Evolutionary conservation across 805 yeast genomes (phyloP), one percentile per base, ranked within the genome.

Genomic region (Metschnikowia chrysomelidarum): DNA sequence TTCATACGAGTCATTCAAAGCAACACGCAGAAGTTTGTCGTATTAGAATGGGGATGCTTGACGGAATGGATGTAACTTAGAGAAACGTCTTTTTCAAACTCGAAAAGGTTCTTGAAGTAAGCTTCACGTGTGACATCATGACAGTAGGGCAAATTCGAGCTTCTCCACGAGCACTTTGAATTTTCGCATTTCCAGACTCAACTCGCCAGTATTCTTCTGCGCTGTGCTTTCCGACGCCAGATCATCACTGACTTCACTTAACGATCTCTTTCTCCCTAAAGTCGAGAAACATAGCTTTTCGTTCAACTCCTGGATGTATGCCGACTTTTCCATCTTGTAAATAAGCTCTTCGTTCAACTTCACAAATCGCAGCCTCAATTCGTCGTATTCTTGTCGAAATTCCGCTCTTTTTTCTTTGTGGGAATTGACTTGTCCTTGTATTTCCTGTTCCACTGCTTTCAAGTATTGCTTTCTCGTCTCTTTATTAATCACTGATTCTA

Each of bases 311-410:
- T 38, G 25, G 21, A 67, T 40, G 30, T 63, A 67, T 25, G 43
- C 48, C 19, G 56, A 36, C 43, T 67, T 67, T 19, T 57, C 54
- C 24, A 40, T 37, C 33, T 60, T 54, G 40, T 62, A 62, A n/a
- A 32, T 34, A 15, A 62, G 25, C 7, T 45, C 37, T 9, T 44
- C 33, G 32, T 57, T 46, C 14, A 56, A 17, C 2, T 37, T 32
- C n/a, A 36, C 14, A 20, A 40, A 33, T 20, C 18, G 34, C 4
- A 13, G n/a, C n/a, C 50, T 30, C 8, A 46, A 26, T n/a, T 24
- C 26, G 9, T 36, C 38, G 23, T 47, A 45, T 23, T 19, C 30
- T 17, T 14, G 21, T 14, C 33, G 30, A 19, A 39, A 37, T 34
- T 37, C 41, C 12, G 28, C 34, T 25, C 32, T 14, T 12, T 20